Percentiles rank a stretch among this genome's conserved stretches.
These are phyloP conservation scores for Amphichorda felina DNA, from an alignment of 2,329 filamentous ascomycete genomes.

Conservation along the genomic window DNA sequence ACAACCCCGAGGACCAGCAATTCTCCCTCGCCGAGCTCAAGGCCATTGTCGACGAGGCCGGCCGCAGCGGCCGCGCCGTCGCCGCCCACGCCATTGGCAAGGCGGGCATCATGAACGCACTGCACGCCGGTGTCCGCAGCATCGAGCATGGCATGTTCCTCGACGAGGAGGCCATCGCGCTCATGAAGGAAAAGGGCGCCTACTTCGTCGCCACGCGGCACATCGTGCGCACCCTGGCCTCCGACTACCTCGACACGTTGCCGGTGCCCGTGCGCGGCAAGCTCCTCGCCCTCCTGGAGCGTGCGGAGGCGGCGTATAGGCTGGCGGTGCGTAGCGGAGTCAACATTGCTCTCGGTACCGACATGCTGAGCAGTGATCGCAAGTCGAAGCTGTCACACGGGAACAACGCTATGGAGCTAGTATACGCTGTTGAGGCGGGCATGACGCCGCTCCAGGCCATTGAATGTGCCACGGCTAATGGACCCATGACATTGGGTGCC, in stretches of 20 bases:
- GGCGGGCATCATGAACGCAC: constrained; percentile 29
- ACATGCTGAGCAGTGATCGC: constrained; percentile 22
- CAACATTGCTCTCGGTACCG: constrained; percentile 34
- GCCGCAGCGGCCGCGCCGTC: constrained; percentile 22
- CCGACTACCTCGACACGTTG: constrained; percentile 16
- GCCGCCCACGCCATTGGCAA: constrained; percentile 33
- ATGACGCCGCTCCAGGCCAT: constrained; percentile 36
- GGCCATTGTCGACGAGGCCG: constrained; percentile 30
- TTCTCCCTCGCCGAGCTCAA: constrained; percentile 30
- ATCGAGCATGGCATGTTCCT: constrained; percentile 36
- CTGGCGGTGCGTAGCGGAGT: constrained; percentile 29
- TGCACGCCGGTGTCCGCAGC: constrained; percentile 28
- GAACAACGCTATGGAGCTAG: constrained; percentile 30
- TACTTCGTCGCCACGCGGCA: constrained; percentile 31
- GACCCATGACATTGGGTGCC: constrained; percentile 29
- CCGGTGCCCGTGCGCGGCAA: constrained; percentile 22
- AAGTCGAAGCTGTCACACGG: constrained; percentile 21
- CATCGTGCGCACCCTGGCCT: constrained; percentile 25
- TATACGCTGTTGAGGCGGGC: constrained; percentile 31
- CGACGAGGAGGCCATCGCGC: constrained; percentile 28
- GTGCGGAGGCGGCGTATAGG: constrained; percentile 26
- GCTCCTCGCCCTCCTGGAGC: constrained; percentile 19
- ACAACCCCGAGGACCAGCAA: constrained; percentile 28
- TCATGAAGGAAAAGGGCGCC: constrained; percentile 31
- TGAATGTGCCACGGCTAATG: constrained; percentile 33